Evolutionary conservation across 257 asterid species (phyloP).

Genomic region (Solanum microdontum): DNA sequence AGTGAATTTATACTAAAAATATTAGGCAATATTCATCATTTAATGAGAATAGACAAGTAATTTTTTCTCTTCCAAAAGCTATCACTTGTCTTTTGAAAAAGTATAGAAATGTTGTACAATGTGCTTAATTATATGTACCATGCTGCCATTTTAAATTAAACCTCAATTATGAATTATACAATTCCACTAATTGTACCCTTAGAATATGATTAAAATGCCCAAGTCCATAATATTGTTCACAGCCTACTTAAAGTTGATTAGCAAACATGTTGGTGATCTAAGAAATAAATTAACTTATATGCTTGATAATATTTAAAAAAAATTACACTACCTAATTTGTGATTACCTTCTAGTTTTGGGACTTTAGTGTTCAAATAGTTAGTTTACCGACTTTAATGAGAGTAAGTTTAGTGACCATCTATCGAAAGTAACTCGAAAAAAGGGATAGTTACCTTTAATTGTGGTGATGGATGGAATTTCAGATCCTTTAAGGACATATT

Average conservation of each 20-base stretch:
- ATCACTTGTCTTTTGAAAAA: background rate
- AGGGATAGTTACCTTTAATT: conserved; percentile 23
- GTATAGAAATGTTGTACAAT: background rate
- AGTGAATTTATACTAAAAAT: background rate
- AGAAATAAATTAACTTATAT: background rate
- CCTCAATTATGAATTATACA: background rate
- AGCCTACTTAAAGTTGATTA: background rate
- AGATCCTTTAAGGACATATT: conserved; percentile 88
- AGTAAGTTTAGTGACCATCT: background rate
- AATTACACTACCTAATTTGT: background rate
- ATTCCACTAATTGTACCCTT: background rate
- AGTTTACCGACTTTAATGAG: background rate
- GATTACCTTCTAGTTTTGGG: background rate
- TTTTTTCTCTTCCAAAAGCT: background rate
- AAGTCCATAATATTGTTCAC: background rate
- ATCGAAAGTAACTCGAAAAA: background rate
- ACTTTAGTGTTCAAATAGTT: background rate
- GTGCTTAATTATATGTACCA: background rate
- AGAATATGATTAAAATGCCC: background rate
- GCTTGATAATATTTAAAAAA: background rate
- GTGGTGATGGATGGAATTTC: conserved; percentile 25
- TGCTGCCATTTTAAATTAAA: background rate
- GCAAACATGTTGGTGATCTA: background rate
- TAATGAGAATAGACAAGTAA: background rate
- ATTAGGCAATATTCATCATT: background rate